A percentile compares a stretch with the other conserved stretches of the same genome.
Conservation (phyloP, 441 rosid species). For the Populus tomentosa region DNA sequence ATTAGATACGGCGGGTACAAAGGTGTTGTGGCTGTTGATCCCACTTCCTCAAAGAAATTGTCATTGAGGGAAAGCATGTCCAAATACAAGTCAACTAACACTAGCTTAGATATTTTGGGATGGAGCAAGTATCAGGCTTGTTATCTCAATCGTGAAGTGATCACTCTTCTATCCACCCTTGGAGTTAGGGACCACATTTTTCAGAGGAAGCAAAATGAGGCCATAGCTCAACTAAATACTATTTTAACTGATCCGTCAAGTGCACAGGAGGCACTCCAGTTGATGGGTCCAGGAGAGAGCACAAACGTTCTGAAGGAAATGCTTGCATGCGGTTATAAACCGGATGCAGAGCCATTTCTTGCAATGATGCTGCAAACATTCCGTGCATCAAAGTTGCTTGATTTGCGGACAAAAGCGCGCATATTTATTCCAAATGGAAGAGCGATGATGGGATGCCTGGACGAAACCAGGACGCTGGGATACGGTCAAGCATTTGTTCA, state of each 20-base stretch:
- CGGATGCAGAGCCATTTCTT: constrained; percentile 70
- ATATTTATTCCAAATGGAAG: constrained; percentile 55
- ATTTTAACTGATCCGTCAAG: constrained; percentile 43
- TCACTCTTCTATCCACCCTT: constrained; percentile 46
- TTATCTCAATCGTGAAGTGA: constrained; percentile 45
- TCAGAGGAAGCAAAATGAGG: background rate
- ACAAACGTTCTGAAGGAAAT: constrained; percentile 50
- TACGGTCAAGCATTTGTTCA: constrained; percentile 83
- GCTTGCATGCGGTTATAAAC: constrained; percentile 59
- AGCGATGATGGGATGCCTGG: constrained; percentile 85
- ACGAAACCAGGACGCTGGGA: constrained; percentile 62
- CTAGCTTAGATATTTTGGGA: constrained; percentile 37
- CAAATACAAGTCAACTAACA: constrained; percentile 34
- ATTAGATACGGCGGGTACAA: constrained; percentile 53
- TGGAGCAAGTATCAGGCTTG: constrained; percentile 46
- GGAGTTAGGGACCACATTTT: constrained; percentile 21
- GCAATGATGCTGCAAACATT: constrained; percentile 85
- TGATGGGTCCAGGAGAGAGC: constrained; percentile 61
- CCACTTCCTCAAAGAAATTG: constrained; percentile 30
- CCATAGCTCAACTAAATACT: constrained; percentile 28
- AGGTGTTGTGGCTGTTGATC: constrained; percentile 60
- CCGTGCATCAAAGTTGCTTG: constrained; percentile 62
- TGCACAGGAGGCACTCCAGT: constrained; percentile 64
- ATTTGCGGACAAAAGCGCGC: constrained; percentile 57
- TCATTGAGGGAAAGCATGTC: constrained; percentile 44